Evolutionary conservation across 371 early-diverging fungal species (phyloP).

Genomic region (Choanephora cucurbitarum): DNA sequence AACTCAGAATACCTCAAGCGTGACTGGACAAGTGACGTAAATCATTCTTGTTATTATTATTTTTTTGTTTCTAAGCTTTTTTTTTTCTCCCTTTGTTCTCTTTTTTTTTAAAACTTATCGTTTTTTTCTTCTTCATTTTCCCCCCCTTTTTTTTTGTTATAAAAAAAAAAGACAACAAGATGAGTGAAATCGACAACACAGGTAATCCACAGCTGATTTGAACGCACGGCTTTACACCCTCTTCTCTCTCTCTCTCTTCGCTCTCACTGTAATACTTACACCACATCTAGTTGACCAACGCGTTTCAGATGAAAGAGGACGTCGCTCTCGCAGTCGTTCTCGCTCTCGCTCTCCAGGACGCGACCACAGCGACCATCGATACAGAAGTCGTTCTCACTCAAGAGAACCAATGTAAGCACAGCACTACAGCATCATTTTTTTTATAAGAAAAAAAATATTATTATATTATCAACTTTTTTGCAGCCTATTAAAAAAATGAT

Average conservation of each 20-base stretch:
- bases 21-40: too few species aligned
- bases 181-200: conserved; percentile 33
- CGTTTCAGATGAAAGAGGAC: conserved; percentile 45
- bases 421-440: conserved; percentile 8
- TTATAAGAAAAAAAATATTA: background rate
- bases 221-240: background rate
- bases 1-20: too few species aligned
- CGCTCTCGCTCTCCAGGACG: conserved; percentile 52
- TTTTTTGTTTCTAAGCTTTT: background rate
- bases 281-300: conserved; percentile 32
- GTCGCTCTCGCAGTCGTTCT: conserved; percentile 48
- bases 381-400: conserved; percentile 54
- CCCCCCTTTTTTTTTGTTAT: conserved; percentile 1
- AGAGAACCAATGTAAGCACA: conserved; percentile 39
- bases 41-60: background rate
- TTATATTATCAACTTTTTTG: conserved; percentile 10
- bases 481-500: conserved; percentile 10
- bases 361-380: conserved; percentile 46
- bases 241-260: background rate
- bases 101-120: background rate
- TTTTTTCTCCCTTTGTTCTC: background rate
- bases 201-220: conserved; percentile 13
- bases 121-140: background rate
- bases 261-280: background rate
- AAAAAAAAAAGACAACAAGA: background rate